phyloP scores from a whole-genome alignment of 192 early-diverging fungal genomes.

The Umbelopsis isabellina region DNA sequence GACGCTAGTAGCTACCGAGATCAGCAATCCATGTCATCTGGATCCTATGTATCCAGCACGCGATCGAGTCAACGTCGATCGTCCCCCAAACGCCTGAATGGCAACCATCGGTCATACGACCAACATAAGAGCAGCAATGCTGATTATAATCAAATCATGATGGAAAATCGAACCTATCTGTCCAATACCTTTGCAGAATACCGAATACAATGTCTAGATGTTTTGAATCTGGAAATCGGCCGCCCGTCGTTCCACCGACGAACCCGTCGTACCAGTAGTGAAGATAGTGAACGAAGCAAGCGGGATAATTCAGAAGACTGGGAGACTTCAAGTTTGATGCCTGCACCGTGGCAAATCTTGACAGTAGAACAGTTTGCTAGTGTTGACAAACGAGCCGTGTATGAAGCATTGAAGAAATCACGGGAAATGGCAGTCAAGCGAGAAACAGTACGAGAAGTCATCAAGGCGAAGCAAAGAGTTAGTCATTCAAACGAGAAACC shows the following conservation, averaged over 20 bases:
- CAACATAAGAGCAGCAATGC: conserved; percentile 1
- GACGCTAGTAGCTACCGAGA: background rate
- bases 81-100: conserved; percentile 8
- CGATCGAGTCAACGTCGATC: background rate
- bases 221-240: conserved; percentile 22
- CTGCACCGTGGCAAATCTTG: conserved; percentile 28
- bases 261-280: background rate
- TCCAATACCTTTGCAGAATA: conserved; percentile 12
- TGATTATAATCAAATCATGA: conserved; percentile 14
- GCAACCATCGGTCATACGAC: background rate
- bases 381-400: conserved; percentile 20
- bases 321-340: conserved; percentile 21
- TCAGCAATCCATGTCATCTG: conserved; percentile 1
- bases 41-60: background rate
- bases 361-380: conserved; percentile 22
- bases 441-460: conserved; percentile 17
- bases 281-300: background rate
- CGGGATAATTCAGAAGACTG: conserved; percentile 16
- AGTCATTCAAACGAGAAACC: background rate
- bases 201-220: conserved; percentile 25
- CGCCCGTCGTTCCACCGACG: conserved; percentile 28
- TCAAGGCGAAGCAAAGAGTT: background rate
- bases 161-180: conserved; percentile 19
- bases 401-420: conserved; percentile 24
- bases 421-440: conserved; percentile 14